Percentiles rank a stretch among this genome's conserved stretches.
phyloP scores from a whole-genome alignment of 257 asterid genomes.

The Eucommia ulmoides region DNA sequence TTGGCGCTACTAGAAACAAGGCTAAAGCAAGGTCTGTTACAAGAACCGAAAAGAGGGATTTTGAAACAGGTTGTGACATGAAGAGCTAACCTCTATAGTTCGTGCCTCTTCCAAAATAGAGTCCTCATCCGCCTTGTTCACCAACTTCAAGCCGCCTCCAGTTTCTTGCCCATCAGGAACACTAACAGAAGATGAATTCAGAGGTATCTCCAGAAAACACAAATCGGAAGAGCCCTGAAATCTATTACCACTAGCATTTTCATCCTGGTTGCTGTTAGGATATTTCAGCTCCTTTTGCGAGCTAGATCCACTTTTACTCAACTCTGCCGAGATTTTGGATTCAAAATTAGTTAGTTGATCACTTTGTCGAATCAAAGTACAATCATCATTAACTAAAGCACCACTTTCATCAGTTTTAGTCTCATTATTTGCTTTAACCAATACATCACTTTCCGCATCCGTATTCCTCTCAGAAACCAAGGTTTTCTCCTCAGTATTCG shows the following conservation, averaged over 20 bases:
- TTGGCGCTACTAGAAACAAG: slow-evolving; percentile 8
- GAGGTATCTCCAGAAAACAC: not conserved
- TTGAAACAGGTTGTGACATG: not conserved
- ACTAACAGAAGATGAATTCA: not conserved
- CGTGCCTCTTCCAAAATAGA: slow-evolving; percentile 4
- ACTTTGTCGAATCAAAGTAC: slow-evolving; percentile 25
- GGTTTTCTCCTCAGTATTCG: slow-evolving; percentile 18
- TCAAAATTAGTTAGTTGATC: slow-evolving; percentile 26
- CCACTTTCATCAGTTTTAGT: slow-evolving; percentile 23
- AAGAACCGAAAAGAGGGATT: not conserved
- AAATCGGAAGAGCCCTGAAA: not conserved
- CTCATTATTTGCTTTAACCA: slow-evolving; percentile 28
- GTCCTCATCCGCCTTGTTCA: not conserved
- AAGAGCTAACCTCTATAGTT: not conserved
- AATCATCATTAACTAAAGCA: slow-evolving; percentile 18
- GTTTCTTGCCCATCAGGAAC: not conserved
- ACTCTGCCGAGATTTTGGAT: slow-evolving; percentile 20
- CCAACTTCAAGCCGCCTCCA: not conserved
- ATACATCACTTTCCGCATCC: slow-evolving; percentile 22
- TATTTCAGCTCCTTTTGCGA: slow-evolving; percentile 27
- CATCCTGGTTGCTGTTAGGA: slow-evolving; percentile 15
- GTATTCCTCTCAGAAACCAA: slow-evolving; percentile 17
- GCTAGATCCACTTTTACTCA: slow-evolving; percentile 22
- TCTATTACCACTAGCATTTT: not conserved
- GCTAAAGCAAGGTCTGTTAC: slow-evolving; percentile 8